Evolutionary conservation across 106 monocot genomes (phyloP).

Genomic region (Triglochin maritima): DNA sequence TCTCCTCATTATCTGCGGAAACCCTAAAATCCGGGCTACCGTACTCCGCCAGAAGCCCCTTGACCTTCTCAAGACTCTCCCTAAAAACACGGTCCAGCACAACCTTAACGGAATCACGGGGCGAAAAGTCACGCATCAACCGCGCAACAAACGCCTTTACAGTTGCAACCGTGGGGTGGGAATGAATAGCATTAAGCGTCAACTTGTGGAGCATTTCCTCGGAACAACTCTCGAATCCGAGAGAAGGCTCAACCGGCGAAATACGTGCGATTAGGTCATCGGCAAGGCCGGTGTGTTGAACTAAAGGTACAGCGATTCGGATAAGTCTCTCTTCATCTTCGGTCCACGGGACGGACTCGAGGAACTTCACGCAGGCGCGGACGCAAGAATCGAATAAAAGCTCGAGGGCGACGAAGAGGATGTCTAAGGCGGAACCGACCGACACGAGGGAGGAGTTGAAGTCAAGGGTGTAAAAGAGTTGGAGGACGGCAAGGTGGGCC

Average conservation of each 20-base stretch:
- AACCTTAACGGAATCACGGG: constrained; percentile 29
- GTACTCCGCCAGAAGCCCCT: constrained; percentile 61
- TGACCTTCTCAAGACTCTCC: constrained; percentile 43
- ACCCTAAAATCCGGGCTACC: constrained; percentile 78
- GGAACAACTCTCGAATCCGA: constrained; percentile 20
- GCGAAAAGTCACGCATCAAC: constrained; percentile 49
- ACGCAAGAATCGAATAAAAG: constrained; percentile 78
- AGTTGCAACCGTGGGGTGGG: constrained; percentile 50
- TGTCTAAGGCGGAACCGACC: constrained; percentile 55
- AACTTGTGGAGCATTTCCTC: constrained; percentile 66
- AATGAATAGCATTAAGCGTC: constrained; percentile 47
- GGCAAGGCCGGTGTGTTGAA: constrained; percentile 44
- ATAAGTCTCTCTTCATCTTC: constrained; percentile 63
- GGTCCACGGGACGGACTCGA: constrained; percentile 91
- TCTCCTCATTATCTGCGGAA: constrained; percentile 63
- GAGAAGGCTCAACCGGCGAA: neutral
- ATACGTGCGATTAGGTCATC: constrained; percentile 49
- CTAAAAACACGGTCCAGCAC: constrained; percentile 62
- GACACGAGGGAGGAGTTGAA: constrained; percentile 35
- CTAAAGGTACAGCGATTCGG: constrained; percentile 39
- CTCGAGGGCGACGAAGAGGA: constrained; percentile 66
- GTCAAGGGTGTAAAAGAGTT: constrained; percentile 67
- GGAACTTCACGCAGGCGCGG: constrained; percentile 52
- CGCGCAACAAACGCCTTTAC: constrained; percentile 73
- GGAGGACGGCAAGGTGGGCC: constrained; percentile 54